A percentile compares a stretch with the other conserved stretches of the same genome.
Evolutionary conservation across 2,329 filamentous ascomycete genomes (phyloP).

Genomic region (Fusarium citri): DNA sequence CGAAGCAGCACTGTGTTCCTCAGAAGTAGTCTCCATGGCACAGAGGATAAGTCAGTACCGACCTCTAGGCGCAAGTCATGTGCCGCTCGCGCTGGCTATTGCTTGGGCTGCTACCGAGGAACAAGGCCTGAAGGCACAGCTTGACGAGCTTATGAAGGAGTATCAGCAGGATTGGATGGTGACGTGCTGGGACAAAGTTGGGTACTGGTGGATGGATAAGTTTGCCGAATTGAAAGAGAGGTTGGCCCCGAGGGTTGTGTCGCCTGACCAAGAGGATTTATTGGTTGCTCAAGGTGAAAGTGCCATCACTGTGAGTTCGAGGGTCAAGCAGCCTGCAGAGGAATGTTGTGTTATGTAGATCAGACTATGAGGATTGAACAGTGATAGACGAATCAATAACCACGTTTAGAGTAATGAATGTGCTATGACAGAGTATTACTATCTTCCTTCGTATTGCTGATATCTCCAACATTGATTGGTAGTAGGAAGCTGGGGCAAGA

Average conservation of each 20-base stretch:
- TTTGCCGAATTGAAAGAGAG: slow-evolving; percentile 24
- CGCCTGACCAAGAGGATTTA: neutral
- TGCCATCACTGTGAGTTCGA: neutral
- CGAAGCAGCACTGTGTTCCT: slow-evolving; percentile 28
- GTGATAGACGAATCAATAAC: fast-evolving
- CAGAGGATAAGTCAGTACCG: slow-evolving; percentile 19
- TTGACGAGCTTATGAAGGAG: slow-evolving; percentile 20
- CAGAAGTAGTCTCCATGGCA: slow-evolving; percentile 25
- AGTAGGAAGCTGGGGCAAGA: neutral
- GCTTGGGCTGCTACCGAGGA: slow-evolving; percentile 38
- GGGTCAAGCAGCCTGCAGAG: neutral
- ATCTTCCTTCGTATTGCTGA: neutral
- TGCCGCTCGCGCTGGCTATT: slow-evolving; percentile 25
- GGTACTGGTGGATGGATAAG: slow-evolving; percentile 33
- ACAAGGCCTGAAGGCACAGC: slow-evolving; percentile 16
- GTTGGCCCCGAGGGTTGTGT: slow-evolving; percentile 10
- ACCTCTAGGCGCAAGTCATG: slow-evolving; percentile 30
- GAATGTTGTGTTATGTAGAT: slow-evolving; percentile 33
- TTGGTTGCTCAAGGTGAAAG: neutral
- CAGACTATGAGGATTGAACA: neutral
- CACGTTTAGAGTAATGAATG: neutral
- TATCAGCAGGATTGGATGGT: slow-evolving; percentile 35
- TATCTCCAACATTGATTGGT: neutral
- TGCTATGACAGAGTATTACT: neutral
- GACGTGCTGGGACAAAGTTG: slow-evolving; percentile 28